Conservation (phyloP, 225 moss, liverwort and hornwort species). For the Pseudisothecium myosuroides region DNA sequence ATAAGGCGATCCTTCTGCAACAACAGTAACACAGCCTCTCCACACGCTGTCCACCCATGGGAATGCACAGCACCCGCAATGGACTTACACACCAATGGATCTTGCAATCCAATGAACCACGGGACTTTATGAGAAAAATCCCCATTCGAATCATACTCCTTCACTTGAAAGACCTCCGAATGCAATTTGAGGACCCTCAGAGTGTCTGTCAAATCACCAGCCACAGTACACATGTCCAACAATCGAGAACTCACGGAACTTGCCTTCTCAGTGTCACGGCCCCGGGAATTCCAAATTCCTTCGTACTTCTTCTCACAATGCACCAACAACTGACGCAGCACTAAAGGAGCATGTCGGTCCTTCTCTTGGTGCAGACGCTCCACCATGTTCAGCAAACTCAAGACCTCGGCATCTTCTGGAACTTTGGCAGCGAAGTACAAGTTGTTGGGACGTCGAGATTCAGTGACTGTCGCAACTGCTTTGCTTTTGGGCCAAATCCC, state of each 20-base stretch:
- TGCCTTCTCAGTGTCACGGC: not conserved
- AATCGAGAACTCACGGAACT: not conserved
- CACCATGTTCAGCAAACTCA: too few relatives aligned
- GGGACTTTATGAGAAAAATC: not conserved
- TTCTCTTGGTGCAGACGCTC: not conserved
- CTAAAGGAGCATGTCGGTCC: not conserved
- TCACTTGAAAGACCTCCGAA: not conserved
- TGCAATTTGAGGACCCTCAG: not conserved
- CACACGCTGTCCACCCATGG: not conserved
- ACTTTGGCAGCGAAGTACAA: too few relatives aligned
- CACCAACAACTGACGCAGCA: not conserved
- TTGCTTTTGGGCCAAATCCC: too few relatives aligned
- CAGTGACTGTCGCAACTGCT: too few relatives aligned
- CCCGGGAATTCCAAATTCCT: not conserved
- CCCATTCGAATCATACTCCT: not conserved
- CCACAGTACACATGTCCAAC: not conserved
- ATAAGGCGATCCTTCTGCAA: not conserved
- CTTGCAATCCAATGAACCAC: not conserved
- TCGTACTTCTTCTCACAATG: not conserved
- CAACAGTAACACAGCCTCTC: not conserved
- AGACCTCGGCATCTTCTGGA: too few relatives aligned
- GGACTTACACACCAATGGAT: not conserved
- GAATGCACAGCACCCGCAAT: not conserved
- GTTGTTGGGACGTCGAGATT: too few relatives aligned
- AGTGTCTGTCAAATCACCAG: not conserved